These are phyloP conservation scores for Gliomastix tumulicola DNA, from an alignment of 2,329 filamentous ascomycete genomes.

Conservation along the genomic window DNA sequence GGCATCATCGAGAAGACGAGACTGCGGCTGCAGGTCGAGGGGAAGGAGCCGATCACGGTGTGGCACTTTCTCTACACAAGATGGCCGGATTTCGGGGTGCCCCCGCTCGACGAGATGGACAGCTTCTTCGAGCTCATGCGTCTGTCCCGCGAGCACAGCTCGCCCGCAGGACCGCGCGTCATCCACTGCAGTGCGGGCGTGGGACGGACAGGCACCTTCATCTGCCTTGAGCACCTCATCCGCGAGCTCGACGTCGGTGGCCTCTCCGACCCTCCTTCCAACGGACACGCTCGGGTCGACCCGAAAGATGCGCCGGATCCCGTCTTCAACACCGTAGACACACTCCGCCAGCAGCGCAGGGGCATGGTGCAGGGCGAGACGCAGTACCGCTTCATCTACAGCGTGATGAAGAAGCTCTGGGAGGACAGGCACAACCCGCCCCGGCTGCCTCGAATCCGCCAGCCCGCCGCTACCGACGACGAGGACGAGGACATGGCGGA, in stretches of 20 bases:
- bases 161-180: conserved; percentile 60
- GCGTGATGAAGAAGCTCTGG: conserved; percentile 72
- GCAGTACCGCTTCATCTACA: conserved; percentile 85
- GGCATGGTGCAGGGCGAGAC: conserved; percentile 90
- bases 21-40: conserved; percentile 50
- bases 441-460: no score
- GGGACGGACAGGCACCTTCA: conserved; percentile 90
- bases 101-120: conserved; percentile 58
- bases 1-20: conserved; percentile 69
- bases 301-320: conserved; percentile 44
- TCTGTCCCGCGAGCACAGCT: conserved; percentile 53
- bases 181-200: conserved; percentile 89
- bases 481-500: conserved; percentile 4
- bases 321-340: conserved; percentile 72
- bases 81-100: conserved; percentile 89
- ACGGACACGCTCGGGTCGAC: no score
- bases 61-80: conserved; percentile 81
- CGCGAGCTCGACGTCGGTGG: conserved; percentile 72
- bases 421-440: conserved; percentile 55
- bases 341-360: conserved; percentile 77
- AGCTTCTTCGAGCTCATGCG: conserved; percentile 65
- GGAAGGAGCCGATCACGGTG: conserved; percentile 50
- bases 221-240: conserved; percentile 87
- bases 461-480: conserved; percentile 5
- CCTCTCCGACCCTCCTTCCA: conserved; percentile 34